phyloP scores from a whole-genome alignment of 148 eudicot species.

The Oxyria digyna region DNA sequence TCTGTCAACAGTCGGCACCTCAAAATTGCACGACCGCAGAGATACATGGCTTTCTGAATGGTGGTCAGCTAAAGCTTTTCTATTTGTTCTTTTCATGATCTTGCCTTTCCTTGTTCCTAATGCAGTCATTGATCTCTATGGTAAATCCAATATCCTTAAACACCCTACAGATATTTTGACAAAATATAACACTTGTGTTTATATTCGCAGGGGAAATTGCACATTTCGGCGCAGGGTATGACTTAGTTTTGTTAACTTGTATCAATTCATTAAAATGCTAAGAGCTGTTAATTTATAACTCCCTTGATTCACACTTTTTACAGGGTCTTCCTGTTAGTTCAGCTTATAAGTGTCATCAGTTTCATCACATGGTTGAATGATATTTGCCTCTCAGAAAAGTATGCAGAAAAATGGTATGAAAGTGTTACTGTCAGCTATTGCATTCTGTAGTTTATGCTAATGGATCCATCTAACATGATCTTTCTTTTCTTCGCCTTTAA shows the following conservation, averaged over 20 bases:
- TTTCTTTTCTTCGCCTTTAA: slow-evolving; percentile 11
- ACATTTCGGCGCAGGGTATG: slow-evolving; percentile 92
- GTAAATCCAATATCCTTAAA: slow-evolving; percentile 21
- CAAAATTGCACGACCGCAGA: slow-evolving; percentile 34
- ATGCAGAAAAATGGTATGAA: slow-evolving; percentile 56
- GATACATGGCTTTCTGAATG: slow-evolving; percentile 58
- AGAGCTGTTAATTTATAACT: neutral
- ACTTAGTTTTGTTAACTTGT: neutral
- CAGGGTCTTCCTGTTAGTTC: slow-evolving; percentile 76
- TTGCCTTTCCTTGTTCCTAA: slow-evolving; percentile 47
- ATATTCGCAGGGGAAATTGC: slow-evolving; percentile 56
- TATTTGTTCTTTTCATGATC: slow-evolving; percentile 31
- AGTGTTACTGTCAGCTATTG: neutral
- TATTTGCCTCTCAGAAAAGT: slow-evolving; percentile 46
- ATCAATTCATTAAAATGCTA: neutral
- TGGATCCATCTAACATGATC: neutral
- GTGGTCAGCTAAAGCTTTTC: slow-evolving; percentile 46
- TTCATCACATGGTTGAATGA: slow-evolving; percentile 75
- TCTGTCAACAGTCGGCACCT: slow-evolving; percentile 43
- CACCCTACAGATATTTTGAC: neutral
- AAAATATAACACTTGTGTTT: neutral
- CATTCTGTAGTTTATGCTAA: neutral
- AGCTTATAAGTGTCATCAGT: slow-evolving; percentile 72
- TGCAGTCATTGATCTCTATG: slow-evolving; percentile 36
- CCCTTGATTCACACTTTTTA: slow-evolving; percentile 1